These are phyloP conservation scores for Asterionellopsis glacialis DNA, from an alignment of 108 stramenopile species.

Conservation along the genomic window DNA sequence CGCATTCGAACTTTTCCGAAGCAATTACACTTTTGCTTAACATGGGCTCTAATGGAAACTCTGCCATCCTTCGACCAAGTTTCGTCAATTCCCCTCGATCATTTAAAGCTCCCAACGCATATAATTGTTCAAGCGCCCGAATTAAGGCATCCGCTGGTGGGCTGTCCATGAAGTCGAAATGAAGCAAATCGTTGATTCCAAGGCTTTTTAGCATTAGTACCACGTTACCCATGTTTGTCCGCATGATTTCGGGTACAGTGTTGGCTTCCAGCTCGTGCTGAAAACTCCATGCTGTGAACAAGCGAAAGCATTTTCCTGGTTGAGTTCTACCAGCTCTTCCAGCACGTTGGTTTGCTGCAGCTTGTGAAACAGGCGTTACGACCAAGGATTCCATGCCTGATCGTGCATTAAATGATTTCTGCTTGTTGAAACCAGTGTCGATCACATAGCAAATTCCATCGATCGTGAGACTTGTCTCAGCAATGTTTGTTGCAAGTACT, in stretches of 20 bases:
- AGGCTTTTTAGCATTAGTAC: constrained; percentile 98
- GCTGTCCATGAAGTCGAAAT: constrained; percentile 99
- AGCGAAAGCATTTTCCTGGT: constrained; percentile 99
- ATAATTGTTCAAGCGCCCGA: constrained; percentile 93
- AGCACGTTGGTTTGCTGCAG: constrained; percentile 90
- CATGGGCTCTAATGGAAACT: constrained; percentile 99
- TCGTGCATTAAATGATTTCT: constrained; percentile 94
- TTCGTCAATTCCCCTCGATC: constrained; percentile 98
- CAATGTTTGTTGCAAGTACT: constrained; percentile 98
- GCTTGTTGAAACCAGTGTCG: constrained; percentile 98
- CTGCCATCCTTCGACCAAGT: constrained; percentile 97
- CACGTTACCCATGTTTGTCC: constrained; percentile 98
- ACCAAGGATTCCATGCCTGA: constrained; percentile 96
- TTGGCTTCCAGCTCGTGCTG: constrained; percentile 97
- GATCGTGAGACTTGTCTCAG: constrained; percentile 90
- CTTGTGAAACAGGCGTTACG: constrained; percentile 97
- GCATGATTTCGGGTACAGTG: constrained; percentile 95
- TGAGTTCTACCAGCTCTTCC: constrained; percentile 95
- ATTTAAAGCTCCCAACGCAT: constrained; percentile 99
- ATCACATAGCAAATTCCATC: constrained; percentile 99
- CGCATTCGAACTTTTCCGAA: constrained; percentile 92
- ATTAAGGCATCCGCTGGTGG: constrained; percentile 97
- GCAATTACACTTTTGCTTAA: constrained; percentile 93
- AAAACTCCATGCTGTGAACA: constrained; percentile 97
- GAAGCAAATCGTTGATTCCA: constrained; percentile 96